Percentiles rank a stretch among this genome's conserved stretches.
Conservation (phyloP, 495 filamentous ascomycete species). For the Copromyces sp. region DNA sequence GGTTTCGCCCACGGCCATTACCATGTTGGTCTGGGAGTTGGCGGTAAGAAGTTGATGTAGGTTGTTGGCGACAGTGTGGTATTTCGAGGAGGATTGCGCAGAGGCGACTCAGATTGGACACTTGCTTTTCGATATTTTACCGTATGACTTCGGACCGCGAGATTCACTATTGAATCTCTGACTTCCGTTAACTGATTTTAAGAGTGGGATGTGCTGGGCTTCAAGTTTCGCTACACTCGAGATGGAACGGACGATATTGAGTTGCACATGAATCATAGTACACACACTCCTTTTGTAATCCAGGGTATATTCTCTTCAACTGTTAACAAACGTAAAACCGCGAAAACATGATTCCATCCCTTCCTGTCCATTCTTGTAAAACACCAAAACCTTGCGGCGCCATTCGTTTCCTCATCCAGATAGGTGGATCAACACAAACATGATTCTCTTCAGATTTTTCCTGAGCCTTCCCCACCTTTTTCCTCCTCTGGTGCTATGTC, state of each 20-base stretch:
- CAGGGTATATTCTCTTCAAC: background rate
- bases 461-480: background rate
- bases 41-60: background rate
- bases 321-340: background rate
- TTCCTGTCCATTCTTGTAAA: background rate
- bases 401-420: background rate
- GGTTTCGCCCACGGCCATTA: background rate
- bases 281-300: background rate
- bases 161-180: background rate
- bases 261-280: background rate
- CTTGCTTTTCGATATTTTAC: background rate
- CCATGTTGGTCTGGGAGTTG: background rate
- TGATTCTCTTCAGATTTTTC: background rate
- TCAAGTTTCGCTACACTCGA: background rate
- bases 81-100: background rate
- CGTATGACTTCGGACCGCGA: background rate
- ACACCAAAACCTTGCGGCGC: background rate
- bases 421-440: background rate
- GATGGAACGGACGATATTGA: background rate
- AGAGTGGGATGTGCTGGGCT: background rate
- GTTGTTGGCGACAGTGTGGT: background rate
- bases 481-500: background rate
- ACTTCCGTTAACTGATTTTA: background rate
- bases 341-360: background rate
- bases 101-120: background rate